phyloP scores from a whole-genome alignment of 2,329 filamentous ascomycete genomes.

The Tolypocladium ovalisporum region DNA sequence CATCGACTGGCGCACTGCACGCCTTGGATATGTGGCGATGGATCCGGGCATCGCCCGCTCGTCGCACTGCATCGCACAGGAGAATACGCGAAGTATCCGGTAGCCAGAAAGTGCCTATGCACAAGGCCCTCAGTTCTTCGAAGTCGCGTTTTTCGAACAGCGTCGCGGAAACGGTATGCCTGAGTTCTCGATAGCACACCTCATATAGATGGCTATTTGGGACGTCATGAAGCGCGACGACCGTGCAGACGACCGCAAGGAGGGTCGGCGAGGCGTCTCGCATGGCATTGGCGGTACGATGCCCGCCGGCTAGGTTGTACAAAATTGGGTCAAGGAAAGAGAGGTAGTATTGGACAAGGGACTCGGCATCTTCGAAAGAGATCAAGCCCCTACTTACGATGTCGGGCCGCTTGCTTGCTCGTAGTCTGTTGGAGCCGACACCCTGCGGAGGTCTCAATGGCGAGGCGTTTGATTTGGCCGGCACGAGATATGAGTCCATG shows the following conservation, averaged over 20 bases:
- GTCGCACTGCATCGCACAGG: conserved; percentile 24
- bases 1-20: neutral
- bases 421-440: neutral
- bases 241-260: neutral
- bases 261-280: neutral
- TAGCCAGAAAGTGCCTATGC: conserved; percentile 19
- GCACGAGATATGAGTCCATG: neutral
- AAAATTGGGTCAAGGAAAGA: neutral
- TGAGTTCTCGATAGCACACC: neutral
- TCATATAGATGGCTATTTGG: neutral
- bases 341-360: neutral
- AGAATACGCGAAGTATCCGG: conserved; percentile 25
- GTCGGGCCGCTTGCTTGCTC: neutral
- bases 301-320: neutral
- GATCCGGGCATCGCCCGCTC: conserved; percentile 26
- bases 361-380: neutral
- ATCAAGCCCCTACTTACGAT: neutral
- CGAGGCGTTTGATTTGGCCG: neutral
- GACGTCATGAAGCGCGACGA: neutral
- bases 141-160: conserved; percentile 21
- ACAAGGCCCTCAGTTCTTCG: conserved; percentile 20
- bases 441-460: neutral
- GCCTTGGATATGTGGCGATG: conserved; percentile 10
- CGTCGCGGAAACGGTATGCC: neutral
- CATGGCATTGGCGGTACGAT: neutral